Percentiles rank a stretch among this genome's conserved stretches.
phyloP scores from a whole-genome alignment of 805 yeast genomes.

The Cyberlindnera misumaiensis region DNA sequence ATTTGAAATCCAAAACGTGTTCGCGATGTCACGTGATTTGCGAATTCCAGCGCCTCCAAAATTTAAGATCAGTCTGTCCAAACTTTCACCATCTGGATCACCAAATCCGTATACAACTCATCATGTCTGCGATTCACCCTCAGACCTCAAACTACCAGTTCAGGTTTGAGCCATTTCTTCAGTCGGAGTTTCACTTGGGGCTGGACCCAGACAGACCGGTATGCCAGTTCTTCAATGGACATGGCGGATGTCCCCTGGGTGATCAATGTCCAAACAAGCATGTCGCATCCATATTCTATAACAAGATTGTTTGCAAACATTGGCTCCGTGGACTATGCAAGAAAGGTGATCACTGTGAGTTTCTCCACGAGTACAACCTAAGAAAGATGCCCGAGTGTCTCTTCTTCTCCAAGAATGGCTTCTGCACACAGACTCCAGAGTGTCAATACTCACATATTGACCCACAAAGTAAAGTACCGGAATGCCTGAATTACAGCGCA shows the following conservation, averaged over 20 bases:
- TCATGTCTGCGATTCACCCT: slow-evolving; percentile 34
- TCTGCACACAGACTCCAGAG: slow-evolving; percentile 89
- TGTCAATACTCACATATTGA: slow-evolving; percentile 90
- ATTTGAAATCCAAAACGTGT: slow-evolving; percentile 5
- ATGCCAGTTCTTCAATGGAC: slow-evolving; percentile 64
- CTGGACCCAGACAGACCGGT: slow-evolving; percentile 86
- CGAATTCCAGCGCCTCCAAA: no score
- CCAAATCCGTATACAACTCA: not conserved
- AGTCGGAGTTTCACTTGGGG: slow-evolving; percentile 74
- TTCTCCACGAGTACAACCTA: slow-evolving; percentile 87
- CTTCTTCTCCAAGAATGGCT: slow-evolving; percentile 71
- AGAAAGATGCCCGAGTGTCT: slow-evolving; percentile 96
- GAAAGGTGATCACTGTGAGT: slow-evolving; percentile 94
- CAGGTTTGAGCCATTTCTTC: slow-evolving; percentile 77
- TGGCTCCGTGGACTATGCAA: slow-evolving; percentile 97
- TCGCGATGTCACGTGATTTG: slow-evolving; percentile 9
- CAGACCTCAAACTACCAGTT: slow-evolving; percentile 36
- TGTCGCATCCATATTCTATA: slow-evolving; percentile 55
- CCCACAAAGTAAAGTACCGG: slow-evolving; percentile 82
- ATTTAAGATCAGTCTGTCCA: no score
- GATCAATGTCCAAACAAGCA: slow-evolving; percentile 83
- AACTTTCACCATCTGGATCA: not conserved
- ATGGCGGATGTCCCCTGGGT: slow-evolving; percentile 80
- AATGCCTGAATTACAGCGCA: slow-evolving; percentile 71
- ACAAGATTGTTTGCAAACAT: slow-evolving; percentile 92